These are phyloP conservation scores for Aspergillus carbonarius DNA, from an alignment of 2,329 filamentous ascomycete genomes.

Conservation along the genomic window DNA sequence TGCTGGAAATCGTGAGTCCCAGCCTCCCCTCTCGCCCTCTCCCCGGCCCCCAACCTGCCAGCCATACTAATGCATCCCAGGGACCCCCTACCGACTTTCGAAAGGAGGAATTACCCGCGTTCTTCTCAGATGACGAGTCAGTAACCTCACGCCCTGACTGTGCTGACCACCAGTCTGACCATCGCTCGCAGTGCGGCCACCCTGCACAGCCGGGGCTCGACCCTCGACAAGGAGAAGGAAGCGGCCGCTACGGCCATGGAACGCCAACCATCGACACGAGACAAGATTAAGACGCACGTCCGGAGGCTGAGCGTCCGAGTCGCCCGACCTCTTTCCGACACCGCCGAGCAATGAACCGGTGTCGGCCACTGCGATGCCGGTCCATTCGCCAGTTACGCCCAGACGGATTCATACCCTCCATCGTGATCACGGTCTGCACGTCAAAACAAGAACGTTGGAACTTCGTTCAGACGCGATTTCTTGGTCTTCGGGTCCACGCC, in stretches of 20 bases:
- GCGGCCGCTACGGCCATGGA: conserved; percentile 25
- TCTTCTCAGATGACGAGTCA: conserved; percentile 42
- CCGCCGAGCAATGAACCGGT: conserved; percentile 15
- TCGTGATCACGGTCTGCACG: background rate
- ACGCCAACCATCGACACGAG: conserved; percentile 28
- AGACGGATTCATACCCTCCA: background rate
- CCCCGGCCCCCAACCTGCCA: background rate
- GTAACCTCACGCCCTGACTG: conserved; percentile 20
- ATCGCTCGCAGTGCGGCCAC: conserved; percentile 34
- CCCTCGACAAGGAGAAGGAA: conserved; percentile 28
- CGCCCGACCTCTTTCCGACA: conserved; percentile 19
- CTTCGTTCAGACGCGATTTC: conserved; percentile 42
- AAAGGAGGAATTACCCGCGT: conserved; percentile 42
- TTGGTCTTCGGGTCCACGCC: conserved; percentile 29
- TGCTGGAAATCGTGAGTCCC: conserved; percentile 38
- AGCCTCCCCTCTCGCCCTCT: background rate
- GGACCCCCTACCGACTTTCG: conserved; percentile 45
- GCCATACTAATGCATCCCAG: conserved; percentile 20
- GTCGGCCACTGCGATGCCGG: background rate
- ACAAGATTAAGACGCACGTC: conserved; percentile 30
- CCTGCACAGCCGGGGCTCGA: conserved; percentile 31
- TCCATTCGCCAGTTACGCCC: background rate
- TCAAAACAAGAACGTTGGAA: conserved; percentile 47
- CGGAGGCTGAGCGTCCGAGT: conserved; percentile 31
- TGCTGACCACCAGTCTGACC: conserved; percentile 25